Evolutionary conservation across 768 basidiomycete species (phyloP).

Genomic region (Suillus weaverae): DNA sequence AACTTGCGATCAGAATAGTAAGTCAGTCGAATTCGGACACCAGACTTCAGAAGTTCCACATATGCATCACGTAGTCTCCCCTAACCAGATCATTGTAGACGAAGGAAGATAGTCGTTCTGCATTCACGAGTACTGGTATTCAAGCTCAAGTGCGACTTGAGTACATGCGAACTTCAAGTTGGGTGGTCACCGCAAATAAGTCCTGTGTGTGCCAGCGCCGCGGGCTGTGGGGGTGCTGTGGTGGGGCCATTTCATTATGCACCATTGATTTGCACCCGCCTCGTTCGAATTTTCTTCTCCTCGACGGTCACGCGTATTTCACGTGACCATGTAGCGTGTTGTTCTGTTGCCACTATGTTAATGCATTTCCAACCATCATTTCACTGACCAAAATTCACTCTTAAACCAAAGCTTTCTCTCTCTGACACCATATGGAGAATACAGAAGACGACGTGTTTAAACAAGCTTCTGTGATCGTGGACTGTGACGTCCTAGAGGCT

Average conservation of each 20-base stretch:
- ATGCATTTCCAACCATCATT: neutral
- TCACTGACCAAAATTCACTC: neutral
- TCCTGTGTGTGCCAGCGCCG: no score
- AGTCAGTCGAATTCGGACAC: neutral
- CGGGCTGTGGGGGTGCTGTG: no score
- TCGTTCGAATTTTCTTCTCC: no score
- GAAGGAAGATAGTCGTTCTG: neutral
- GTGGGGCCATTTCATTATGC: no score
- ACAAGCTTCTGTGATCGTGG: slow-evolving; percentile 53
- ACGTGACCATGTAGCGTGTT: slow-evolving; percentile 4
- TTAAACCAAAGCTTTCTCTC: slow-evolving; percentile 13
- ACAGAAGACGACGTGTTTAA: slow-evolving; percentile 46
- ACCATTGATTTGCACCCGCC: no score
- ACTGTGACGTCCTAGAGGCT: slow-evolving; percentile 79
- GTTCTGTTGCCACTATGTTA: neutral
- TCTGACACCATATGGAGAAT: slow-evolving; percentile 14
- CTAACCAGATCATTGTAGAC: neutral
- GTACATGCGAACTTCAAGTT: no score
- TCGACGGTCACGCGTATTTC: neutral
- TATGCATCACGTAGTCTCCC: neutral
- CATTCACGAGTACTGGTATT: neutral
- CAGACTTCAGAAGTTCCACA: neutral
- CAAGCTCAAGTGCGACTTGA: no score
- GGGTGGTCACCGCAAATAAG: no score
- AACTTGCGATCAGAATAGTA: neutral